These are phyloP conservation scores for Hyaloraphidium curvatum DNA, from an alignment of 192 early-diverging fungal species.

Conservation along the genomic window DNA sequence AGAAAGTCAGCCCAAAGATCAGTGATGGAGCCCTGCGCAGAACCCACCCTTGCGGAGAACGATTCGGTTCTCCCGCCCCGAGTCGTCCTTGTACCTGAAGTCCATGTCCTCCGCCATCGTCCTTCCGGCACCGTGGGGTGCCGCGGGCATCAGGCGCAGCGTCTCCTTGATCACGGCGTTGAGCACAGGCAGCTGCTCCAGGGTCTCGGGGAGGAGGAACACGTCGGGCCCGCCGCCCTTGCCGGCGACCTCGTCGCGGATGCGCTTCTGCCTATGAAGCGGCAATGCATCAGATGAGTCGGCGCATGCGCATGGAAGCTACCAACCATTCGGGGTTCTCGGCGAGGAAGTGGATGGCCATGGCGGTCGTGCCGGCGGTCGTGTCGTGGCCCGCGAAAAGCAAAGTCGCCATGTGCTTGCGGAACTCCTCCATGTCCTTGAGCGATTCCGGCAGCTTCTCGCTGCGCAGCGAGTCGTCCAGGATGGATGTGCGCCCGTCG, in stretches of 20 bases:
- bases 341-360: not conserved
- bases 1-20: no score
- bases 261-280: no score
- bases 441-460: not conserved
- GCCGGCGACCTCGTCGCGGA: not conserved
- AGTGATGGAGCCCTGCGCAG: no score
- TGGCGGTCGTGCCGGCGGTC: not conserved
- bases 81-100: not conserved
- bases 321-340: not conserved
- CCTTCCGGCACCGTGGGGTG: not conserved
- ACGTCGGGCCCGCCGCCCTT: not conserved
- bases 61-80: no score
- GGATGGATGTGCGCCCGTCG: no score
- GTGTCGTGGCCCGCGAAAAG: constrained; percentile 2
- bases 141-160: not conserved
- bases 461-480: not conserved
- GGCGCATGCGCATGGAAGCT: no score
- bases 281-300: no score
- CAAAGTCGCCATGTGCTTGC: not conserved
- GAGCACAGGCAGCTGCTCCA: no score
- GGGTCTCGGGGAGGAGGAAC: no score
- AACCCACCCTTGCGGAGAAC: no score
- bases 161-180: constrained; percentile 1
- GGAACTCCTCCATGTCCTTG: not conserved
- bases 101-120: not conserved